These are phyloP conservation scores for Ceratobasidium sp. DNA, from an alignment of 1,284 basidiomycete species.

Conservation along the genomic window DNA sequence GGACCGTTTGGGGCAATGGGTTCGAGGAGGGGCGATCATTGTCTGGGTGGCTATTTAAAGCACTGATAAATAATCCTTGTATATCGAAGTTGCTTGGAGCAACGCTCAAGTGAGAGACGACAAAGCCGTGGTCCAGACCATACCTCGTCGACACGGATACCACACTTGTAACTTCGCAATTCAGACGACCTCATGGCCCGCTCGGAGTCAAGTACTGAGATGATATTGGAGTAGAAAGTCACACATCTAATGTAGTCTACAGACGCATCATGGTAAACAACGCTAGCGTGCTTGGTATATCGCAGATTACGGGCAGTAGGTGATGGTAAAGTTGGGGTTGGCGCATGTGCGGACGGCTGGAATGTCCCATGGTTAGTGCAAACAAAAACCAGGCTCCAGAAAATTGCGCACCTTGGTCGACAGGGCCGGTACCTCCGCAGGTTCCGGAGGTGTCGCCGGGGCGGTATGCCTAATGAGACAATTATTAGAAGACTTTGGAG, in stretches of 20 bases:
- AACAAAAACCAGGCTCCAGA: no score
- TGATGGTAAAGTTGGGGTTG: slow-evolving; percentile 42
- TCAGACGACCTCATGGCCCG: no score
- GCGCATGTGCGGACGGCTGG: slow-evolving; percentile 39
- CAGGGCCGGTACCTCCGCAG: slow-evolving; percentile 35
- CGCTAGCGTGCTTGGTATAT: background rate
- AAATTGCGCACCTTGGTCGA: slow-evolving; percentile 13
- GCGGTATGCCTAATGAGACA: slow-evolving; percentile 15
- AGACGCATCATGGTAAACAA: background rate
- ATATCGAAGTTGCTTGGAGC: no score
- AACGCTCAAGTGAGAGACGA: no score
- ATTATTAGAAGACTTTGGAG: background rate
- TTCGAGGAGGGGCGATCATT: no score
- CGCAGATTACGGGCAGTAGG: slow-evolving; percentile 45
- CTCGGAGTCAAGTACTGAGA: no score
- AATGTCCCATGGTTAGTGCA: background rate
- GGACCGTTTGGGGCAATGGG: no score
- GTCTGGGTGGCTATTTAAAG: no score
- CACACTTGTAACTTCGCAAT: no score
- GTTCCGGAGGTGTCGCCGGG: slow-evolving; percentile 43
- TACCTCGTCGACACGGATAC: no score
- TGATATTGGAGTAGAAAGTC: background rate
- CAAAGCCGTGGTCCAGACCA: no score
- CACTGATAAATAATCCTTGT: no score
- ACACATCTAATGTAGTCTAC: background rate